A percentile compares a stretch with the other conserved stretches of the same genome.
Evolutionary conservation across 495 filamentous ascomycete genomes (phyloP).

Genomic region (Podospora comata): DNA sequence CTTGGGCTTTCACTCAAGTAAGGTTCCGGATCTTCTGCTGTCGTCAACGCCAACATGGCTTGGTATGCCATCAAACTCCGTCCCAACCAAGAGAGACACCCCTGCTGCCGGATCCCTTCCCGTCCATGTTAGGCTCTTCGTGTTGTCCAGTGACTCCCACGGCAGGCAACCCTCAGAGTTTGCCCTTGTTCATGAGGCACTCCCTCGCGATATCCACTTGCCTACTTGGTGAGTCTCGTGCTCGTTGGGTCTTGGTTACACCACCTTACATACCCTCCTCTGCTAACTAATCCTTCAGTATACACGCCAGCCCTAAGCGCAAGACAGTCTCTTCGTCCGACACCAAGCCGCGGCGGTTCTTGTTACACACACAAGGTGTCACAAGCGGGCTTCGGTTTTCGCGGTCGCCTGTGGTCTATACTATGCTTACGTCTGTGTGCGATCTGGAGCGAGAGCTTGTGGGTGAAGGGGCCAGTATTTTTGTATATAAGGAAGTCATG

Average conservation of each 20-base stretch:
- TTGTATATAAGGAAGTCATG: not conserved
- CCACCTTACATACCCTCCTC: not conserved
- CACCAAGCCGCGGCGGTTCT: not conserved
- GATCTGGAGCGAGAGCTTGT: not conserved
- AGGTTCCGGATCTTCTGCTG: not conserved
- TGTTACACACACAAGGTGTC: not conserved
- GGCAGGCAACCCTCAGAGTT: not conserved
- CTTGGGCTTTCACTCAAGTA: not conserved
- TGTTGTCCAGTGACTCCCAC: not conserved
- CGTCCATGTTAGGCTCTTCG: not conserved
- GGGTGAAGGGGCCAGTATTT: not conserved
- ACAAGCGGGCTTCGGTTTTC: not conserved
- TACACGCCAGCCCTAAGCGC: not conserved
- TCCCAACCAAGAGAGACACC: not conserved
- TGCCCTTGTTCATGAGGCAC: not conserved
- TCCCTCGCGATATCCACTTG: not conserved
- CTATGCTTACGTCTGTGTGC: not conserved
- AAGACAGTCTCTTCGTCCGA: not conserved
- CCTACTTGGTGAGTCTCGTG: not conserved
- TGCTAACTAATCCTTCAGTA: not conserved
- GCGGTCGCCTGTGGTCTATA: not conserved
- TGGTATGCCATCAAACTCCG: not conserved
- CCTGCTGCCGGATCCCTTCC: not conserved
- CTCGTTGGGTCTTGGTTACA: not conserved
- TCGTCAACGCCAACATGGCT: not conserved